Base-by-base conservation (phyloP, 1,284 basidiomycete species). In the Ganoderma leucocontextum region DNA sequence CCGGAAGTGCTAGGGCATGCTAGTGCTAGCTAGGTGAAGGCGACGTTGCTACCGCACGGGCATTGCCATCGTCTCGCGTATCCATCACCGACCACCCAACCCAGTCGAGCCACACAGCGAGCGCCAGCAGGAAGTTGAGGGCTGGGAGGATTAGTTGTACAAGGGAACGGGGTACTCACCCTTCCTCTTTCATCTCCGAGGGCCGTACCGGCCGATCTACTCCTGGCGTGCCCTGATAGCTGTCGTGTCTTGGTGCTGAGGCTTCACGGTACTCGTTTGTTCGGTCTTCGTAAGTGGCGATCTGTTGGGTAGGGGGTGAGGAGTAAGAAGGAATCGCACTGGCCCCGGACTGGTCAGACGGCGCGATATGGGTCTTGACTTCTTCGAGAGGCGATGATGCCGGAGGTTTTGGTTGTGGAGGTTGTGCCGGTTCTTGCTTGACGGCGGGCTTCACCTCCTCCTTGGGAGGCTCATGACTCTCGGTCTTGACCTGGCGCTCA, bases 111-210 rank as follows among this genome's bases (percentile, higher is more conserved):
- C 73, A 70, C 76, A 76, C 74, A 69, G 69, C 59, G 53, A 67
- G 68, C 72, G 70, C 70, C 72, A 62, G 69, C 47, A 64, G 55
- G 68, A 60, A 67, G 60, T 60, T 38, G 58, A 60, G 70, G 73
- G 67, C 59, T 69, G 66, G 63, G 59, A 67, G 61, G 63, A 70
- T 75, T 61, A 77, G 74, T 69, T 61, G 52, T 41, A 61, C 38
- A 60, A 42, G 64, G 72, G 55, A 72, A 62, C 64, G 69, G 65
- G 63, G 38, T 66, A 87, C 96, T 96, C 89, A 98, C 97, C 96
- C 96, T 94, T 98, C 96, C 78, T 98, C 97, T 81, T 96, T 96
- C 95, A 97, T 97, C 81, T 98, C 96, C 63, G 94, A 95, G 15
- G 96, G 95, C 65, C 94, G 87, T 35, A 96, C 86, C 25, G 88